A percentile compares a stretch with the other conserved stretches of the same genome.
These are phyloP conservation scores for Cyberlindnera samutprakarnensis DNA, from an alignment of 805 yeast species.

Conservation along the genomic window DNA sequence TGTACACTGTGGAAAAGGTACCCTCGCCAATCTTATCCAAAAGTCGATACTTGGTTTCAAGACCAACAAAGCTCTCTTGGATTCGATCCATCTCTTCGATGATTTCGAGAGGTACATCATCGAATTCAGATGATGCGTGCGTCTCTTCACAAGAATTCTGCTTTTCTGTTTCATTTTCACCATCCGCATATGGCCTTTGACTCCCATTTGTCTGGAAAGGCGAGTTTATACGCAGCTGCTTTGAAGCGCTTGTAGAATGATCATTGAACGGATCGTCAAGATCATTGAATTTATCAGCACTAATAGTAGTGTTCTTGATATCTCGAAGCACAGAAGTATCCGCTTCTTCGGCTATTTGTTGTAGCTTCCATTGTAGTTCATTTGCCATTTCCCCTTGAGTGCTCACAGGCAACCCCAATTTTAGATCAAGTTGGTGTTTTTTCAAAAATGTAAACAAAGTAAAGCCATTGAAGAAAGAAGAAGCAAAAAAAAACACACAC, in stretches of 20 bases:
- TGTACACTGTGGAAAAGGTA: conserved; percentile 83
- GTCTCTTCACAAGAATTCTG: not conserved
- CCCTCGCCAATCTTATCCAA: conserved; percentile 65
- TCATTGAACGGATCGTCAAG: conserved; percentile 18
- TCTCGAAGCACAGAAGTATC: conserved; percentile 2
- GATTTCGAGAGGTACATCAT: conserved; percentile 42
- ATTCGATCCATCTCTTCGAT: conserved; percentile 51
- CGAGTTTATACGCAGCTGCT: conserved; percentile 13
- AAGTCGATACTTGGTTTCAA: conserved; percentile 29
- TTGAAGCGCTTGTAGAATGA: conserved; percentile 3
- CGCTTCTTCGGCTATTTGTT: no score
- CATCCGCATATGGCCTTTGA: not conserved
- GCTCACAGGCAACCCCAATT: no score
- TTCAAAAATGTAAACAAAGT: no score
- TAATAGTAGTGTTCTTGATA: conserved; percentile 1
- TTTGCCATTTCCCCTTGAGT: no score
- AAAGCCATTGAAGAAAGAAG: no score
- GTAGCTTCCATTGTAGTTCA: no score
- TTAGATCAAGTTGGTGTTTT: no score
- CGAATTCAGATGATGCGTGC: conserved; percentile 26
- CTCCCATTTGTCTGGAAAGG: conserved; percentile 9
- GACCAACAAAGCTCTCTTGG: conserved; percentile 44
- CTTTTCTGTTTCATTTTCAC: not conserved
- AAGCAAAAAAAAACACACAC: no score
- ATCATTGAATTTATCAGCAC: conserved; percentile 1